Conservation (phyloP, 495 filamentous ascomycete species). For the Podospora tetraspora region DNA sequence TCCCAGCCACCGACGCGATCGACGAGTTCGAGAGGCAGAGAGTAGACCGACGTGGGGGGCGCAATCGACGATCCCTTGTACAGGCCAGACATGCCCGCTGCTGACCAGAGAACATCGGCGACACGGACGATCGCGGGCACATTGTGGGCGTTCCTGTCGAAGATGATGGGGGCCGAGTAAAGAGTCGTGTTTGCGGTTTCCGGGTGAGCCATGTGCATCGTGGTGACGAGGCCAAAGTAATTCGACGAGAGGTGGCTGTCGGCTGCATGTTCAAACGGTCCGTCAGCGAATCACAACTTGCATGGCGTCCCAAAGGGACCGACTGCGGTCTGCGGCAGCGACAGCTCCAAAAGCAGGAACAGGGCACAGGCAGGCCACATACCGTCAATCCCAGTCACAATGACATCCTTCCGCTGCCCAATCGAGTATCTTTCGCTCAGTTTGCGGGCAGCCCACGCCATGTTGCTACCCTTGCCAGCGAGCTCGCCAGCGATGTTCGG, state of each 20-base stretch:
- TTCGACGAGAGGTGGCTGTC: conserved; percentile 62
- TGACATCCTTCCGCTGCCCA: conserved; percentile 50
- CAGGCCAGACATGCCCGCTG: conserved; percentile 60
- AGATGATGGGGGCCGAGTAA: conserved; percentile 65
- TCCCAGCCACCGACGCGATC: conserved; percentile 63
- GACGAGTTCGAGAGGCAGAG: conserved; percentile 55
- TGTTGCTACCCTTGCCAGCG: conserved; percentile 64
- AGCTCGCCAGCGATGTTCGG: conserved; percentile 56
- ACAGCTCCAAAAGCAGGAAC: conserved; percentile 11
- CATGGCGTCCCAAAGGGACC: conserved; percentile 11
- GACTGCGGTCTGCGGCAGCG: background rate
- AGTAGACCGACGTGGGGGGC: conserved; percentile 67
- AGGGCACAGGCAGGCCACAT: conserved; percentile 22
- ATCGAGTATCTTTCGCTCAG: conserved; percentile 52
- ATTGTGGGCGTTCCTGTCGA: conserved; percentile 63
- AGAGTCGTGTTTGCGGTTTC: conserved; percentile 53
- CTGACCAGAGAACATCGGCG: conserved; percentile 62
- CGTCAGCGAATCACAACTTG: conserved; percentile 29
- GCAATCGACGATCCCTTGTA: conserved; percentile 54
- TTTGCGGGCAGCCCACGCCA: conserved; percentile 59
- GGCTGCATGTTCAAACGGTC: conserved; percentile 37
- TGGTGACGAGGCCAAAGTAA: conserved; percentile 58
- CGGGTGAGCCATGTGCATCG: conserved; percentile 50
- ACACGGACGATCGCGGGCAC: conserved; percentile 62
- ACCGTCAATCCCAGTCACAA: conserved; percentile 68